Evolutionary conservation across 1,139 yeast species (phyloP).

Genomic region (Pichia sp.): DNA sequence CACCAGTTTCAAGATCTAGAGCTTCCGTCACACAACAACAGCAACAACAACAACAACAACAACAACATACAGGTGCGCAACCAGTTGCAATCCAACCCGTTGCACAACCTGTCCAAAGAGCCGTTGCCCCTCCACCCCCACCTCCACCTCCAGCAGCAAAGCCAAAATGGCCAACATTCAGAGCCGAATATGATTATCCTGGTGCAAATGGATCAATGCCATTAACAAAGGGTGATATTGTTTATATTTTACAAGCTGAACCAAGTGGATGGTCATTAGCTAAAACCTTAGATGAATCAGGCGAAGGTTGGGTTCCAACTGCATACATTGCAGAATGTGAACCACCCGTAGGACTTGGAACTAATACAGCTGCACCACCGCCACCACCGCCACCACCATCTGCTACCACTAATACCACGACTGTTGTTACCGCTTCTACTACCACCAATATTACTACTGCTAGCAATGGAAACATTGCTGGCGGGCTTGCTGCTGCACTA

Average conservation of each 20-base stretch:
- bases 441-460: constrained; percentile 14
- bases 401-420: constrained; percentile 11
- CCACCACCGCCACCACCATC: background rate
- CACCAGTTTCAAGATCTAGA: constrained; percentile 21
- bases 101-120: constrained; percentile 8
- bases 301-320: constrained; percentile 97
- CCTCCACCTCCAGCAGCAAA: constrained; percentile 57
- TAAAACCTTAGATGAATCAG: constrained; percentile 62
- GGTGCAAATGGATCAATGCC: constrained; percentile 85
- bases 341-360: constrained; percentile 34
- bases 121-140: constrained; percentile 36
- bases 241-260: constrained; percentile 62
- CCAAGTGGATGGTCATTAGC: constrained; percentile 93
- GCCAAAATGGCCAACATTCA: constrained; percentile 71
- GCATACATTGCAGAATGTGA: constrained; percentile 71
- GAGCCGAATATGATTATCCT: constrained; percentile 83
- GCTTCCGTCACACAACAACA: too few species aligned
- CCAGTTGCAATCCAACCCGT: too few species aligned
- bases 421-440: constrained; percentile 11
- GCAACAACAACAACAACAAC: too few species aligned
- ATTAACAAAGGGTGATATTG: constrained; percentile 64
- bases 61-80: too few species aligned
- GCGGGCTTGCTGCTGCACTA: constrained; percentile 70
- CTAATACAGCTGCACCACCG: constrained; percentile 18
- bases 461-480: constrained; percentile 36